These are phyloP conservation scores for Beta corolliflora DNA, from an alignment of 179 eudicot species.

Conservation along the genomic window DNA sequence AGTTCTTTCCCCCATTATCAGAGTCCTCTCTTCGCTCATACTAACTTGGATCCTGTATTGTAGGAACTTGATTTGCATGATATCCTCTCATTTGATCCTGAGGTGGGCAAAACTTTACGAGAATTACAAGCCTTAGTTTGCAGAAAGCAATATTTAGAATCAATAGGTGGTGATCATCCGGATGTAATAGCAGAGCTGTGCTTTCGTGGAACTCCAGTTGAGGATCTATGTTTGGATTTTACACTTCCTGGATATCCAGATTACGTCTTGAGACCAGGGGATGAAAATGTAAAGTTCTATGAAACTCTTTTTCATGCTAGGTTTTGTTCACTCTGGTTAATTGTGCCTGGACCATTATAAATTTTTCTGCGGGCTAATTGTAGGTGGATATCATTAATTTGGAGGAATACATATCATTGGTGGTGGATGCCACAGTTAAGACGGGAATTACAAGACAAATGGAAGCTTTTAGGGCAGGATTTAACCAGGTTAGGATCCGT, in stretches of 20 bases:
- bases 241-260: slow-evolving; percentile 96
- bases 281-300: slow-evolving; percentile 55
- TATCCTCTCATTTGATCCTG: slow-evolving; percentile 82
- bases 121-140: slow-evolving; percentile 84
- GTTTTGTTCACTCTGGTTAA: neutral
- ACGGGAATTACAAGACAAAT: slow-evolving; percentile 73
- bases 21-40: neutral
- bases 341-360: neutral
- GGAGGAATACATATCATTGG: slow-evolving; percentile 82
- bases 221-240: slow-evolving; percentile 92
- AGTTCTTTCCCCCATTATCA: neutral
- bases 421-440: slow-evolving; percentile 90
- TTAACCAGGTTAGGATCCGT: slow-evolving; percentile 65
- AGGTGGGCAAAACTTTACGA: slow-evolving; percentile 87
- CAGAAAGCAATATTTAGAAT: slow-evolving; percentile 78
- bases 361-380: slow-evolving; percentile 9
- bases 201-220: slow-evolving; percentile 76
- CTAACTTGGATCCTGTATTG: slow-evolving; percentile 19
- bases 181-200: slow-evolving; percentile 57
- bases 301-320: slow-evolving; percentile 2
- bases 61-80: slow-evolving; percentile 99
- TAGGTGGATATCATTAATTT: slow-evolving; percentile 81
- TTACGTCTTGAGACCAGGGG: slow-evolving; percentile 67
- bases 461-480: slow-evolving; percentile 95
- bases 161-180: slow-evolving; percentile 53